Evolutionary conservation across 768 basidiomycete species (phyloP).

Genomic region (Kwoniella shandongensis): DNA sequence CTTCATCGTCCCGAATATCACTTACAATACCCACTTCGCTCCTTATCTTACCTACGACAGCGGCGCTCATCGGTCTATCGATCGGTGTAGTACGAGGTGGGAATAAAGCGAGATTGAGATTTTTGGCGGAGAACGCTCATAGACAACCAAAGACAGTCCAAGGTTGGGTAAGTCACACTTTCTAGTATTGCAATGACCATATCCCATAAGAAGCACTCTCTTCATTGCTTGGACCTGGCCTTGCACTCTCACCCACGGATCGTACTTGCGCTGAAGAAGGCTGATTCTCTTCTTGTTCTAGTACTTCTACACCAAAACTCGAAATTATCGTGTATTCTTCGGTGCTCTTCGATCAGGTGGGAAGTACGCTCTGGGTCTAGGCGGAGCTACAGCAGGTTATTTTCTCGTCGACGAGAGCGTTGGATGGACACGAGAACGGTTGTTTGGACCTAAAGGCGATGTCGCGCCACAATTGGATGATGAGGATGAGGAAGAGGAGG

Average conservation of each 20-base stretch:
- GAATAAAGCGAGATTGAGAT: constrained; percentile 44
- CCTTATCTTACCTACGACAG: constrained; percentile 44
- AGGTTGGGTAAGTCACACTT: constrained; percentile 46
- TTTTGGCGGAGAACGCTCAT: constrained; percentile 53
- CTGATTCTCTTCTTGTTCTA: no score
- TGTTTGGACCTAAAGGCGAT: constrained; percentile 18
- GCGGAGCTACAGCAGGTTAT: constrained; percentile 40
- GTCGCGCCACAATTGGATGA: neutral
- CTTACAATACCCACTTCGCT: constrained; percentile 40
- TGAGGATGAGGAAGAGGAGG: constrained; percentile 10
- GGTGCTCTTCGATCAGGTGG: constrained; percentile 37
- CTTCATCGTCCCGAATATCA: constrained; percentile 18
- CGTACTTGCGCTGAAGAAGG: no score
- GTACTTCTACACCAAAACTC: constrained; percentile 53
- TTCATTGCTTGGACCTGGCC: neutral
- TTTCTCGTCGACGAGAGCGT: constrained; percentile 44
- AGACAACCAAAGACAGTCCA: constrained; percentile 48
- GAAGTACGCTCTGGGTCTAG: constrained; percentile 41
- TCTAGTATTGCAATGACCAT: neutral
- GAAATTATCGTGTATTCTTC: constrained; percentile 50
- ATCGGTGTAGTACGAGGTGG: constrained; percentile 50
- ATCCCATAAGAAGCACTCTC: neutral
- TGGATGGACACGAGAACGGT: constrained; percentile 31
- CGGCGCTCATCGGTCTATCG: constrained; percentile 40
- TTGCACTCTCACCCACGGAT: no score